A percentile compares a stretch with the other conserved stretches of the same genome.
These are phyloP conservation scores for Aspergillus egyptiacus DNA, from an alignment of 495 filamentous ascomycete genomes.

Conservation along the genomic window DNA sequence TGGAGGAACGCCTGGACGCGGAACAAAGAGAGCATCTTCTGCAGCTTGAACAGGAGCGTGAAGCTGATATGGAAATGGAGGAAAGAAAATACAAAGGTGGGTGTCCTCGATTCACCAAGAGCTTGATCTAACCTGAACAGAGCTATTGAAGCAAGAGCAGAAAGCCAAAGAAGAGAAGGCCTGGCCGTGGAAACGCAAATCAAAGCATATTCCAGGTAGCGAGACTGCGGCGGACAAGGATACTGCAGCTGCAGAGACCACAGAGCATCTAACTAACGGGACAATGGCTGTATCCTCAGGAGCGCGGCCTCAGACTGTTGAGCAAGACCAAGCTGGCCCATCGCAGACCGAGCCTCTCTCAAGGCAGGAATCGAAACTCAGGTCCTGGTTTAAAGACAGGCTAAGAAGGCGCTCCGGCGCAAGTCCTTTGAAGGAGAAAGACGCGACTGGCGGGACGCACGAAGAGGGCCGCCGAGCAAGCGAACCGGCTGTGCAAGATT, in stretches of 20 bases:
- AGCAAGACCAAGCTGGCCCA: not conserved
- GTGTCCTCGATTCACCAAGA: constrained; percentile 5
- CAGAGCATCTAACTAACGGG: constrained; percentile 1
- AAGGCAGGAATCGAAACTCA: constrained; percentile 42
- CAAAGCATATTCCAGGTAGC: constrained; percentile 17
- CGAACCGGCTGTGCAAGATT: not conserved
- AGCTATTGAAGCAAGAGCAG: constrained; percentile 35
- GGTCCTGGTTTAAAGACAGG: constrained; percentile 55
- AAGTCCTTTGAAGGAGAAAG: not conserved
- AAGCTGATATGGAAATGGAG: constrained; percentile 47
- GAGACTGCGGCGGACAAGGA: constrained; percentile 10
- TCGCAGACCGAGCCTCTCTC: constrained; percentile 22
- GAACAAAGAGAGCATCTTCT: constrained; percentile 43
- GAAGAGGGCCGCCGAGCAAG: not conserved
- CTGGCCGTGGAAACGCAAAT: constrained; percentile 28
- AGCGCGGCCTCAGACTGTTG: not conserved
- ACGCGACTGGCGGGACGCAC: not conserved
- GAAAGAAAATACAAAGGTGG: constrained; percentile 48
- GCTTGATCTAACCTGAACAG: constrained; percentile 30
- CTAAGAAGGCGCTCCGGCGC: constrained; percentile 41
- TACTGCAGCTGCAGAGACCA: not conserved
- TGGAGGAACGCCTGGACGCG: constrained; percentile 50
- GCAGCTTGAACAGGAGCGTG: constrained; percentile 46
- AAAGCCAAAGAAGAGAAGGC: constrained; percentile 24
- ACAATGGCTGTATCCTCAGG: not conserved